Conservation (phyloP, 805 yeast genomes). For the Candida qinlingensis region DNA sequence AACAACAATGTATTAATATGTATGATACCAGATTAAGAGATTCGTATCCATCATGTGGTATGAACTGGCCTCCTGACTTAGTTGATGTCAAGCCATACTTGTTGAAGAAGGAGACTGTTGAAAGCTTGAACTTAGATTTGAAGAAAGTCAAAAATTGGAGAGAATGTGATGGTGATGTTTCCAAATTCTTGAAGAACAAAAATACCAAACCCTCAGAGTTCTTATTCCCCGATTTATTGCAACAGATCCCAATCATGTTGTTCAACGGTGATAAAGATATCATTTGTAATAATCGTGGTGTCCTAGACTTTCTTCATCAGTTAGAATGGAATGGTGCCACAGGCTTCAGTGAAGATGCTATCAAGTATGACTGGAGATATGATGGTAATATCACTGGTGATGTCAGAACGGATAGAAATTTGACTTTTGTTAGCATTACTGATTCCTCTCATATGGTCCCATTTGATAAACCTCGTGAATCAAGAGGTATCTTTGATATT, state of each 20-base stretch:
- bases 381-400: conserved; percentile 38
- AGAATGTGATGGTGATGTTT: conserved; percentile 71
- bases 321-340: conserved; percentile 58
- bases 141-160: conserved; percentile 48
- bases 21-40: conserved; percentile 74
- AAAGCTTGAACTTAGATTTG: conserved; percentile 45
- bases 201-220: conserved; percentile 55
- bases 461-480: conserved; percentile 63
- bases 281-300: conserved; percentile 80
- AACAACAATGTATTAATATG: conserved; percentile 67
- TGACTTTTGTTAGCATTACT: conserved; percentile 68
- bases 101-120: conserved; percentile 40
- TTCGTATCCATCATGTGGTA: conserved; percentile 80
- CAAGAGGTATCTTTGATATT: conserved; percentile 68
- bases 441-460: conserved; percentile 95
- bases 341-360: conserved; percentile 27
- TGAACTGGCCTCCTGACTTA: conserved; percentile 83
- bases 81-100: conserved; percentile 49
- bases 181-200: conserved; percentile 42
- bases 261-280: conserved; percentile 88
- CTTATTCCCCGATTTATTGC: conserved; percentile 61
- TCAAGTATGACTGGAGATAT: conserved; percentile 41
- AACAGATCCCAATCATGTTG: conserved; percentile 54
- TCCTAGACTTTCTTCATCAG: conserved; percentile 56
- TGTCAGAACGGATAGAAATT: conserved; percentile 54